These are phyloP conservation scores for Ophiostoma triangulosporum DNA, from an alignment of 2,329 filamentous ascomycete species.

Conservation along the genomic window DNA sequence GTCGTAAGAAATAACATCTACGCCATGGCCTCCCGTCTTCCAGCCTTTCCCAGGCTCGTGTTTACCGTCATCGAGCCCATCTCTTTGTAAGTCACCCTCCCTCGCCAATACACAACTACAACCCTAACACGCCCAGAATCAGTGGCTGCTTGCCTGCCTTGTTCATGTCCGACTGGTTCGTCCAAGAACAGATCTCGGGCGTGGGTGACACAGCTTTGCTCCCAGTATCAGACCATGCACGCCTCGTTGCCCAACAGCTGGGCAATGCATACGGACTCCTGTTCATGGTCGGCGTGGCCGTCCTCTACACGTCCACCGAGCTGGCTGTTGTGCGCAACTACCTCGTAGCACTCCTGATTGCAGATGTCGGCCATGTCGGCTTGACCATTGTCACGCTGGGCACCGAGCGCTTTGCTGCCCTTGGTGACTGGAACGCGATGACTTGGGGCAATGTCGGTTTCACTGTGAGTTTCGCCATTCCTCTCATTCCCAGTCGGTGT, in stretches of 20 bases:
- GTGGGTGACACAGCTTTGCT: conserved; percentile 13
- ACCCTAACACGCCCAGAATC: conserved; percentile 30
- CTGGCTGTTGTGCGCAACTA: conserved; percentile 53
- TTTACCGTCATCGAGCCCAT: conserved; percentile 58
- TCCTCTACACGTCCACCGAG: conserved; percentile 52
- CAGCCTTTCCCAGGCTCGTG: conserved; percentile 47
- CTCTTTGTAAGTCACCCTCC: conserved; percentile 40
- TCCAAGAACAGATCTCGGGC: conserved; percentile 44
- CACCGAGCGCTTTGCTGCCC: conserved; percentile 35
- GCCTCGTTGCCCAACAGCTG: conserved; percentile 51
- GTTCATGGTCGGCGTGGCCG: conserved; percentile 47
- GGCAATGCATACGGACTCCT: conserved; percentile 58
- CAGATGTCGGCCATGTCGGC: conserved; percentile 54
- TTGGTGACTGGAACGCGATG: conserved; percentile 51
- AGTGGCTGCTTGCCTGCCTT: conserved; percentile 45
- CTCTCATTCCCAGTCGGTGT: neutral
- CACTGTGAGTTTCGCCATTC: conserved; percentile 30
- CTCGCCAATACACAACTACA: neutral
- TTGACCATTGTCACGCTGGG: conserved; percentile 48
- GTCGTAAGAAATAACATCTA: too few species aligned
- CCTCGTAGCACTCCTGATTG: conserved; percentile 48
- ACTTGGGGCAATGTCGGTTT: conserved; percentile 61
- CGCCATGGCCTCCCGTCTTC: conserved; percentile 47
- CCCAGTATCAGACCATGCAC: conserved; percentile 28
- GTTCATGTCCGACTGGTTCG: conserved; percentile 46